Evolutionary conservation across 257 asterid genomes (phyloP), one percentile per base, ranked within the genome.

Genomic region (Rhazya stricta): DNA sequence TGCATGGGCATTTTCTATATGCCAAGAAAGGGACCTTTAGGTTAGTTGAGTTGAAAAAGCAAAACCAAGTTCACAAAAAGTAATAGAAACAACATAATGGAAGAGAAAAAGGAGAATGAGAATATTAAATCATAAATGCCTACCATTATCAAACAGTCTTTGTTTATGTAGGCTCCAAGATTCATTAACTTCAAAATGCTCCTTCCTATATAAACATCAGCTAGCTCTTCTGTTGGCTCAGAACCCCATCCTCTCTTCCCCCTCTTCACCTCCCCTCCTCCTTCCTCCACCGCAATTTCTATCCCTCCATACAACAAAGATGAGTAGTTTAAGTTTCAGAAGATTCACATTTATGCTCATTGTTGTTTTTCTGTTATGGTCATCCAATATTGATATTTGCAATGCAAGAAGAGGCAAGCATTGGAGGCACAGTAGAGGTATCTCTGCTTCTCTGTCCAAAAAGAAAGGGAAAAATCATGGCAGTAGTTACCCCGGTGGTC

Each of bases 381-480:
- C 83, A 25, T 84, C 81, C 7, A 71, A 75, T 81, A 77, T 87
- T 58, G 96, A 88, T 72, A 78, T 78, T 51, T 85, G 93, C 87
- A 76, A 81, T 77, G 97, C 96, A 71, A 91, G 91, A 81, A 82
- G 89, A 83, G 88, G 91, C 16, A 77, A 75, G 77, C 96, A 85
- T 68, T 84, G 89, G 94, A 87, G 91, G 72, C 84, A 62, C 23
- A 82, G 61, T 32, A 76, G 78, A 68, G 73, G 80, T 21, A 58
- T 62, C 6, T 75, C 84, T 12, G 71, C 88, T 75, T 84, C 96
- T 61, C 76, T 87, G 45, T 80, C 73, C 34, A 92, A 80, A 85
- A 92, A 90, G 86, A 92, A 87, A 78, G 89, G 84, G 2, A 94
- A 86, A 73, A n/a, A 3, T 25, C 87, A 86, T 48, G 80, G 85